A percentile compares a stretch with the other conserved stretches of the same genome.
Conservation (phyloP, 75 land plant genomes). For the Sequoiadendron giganteum region DNA sequence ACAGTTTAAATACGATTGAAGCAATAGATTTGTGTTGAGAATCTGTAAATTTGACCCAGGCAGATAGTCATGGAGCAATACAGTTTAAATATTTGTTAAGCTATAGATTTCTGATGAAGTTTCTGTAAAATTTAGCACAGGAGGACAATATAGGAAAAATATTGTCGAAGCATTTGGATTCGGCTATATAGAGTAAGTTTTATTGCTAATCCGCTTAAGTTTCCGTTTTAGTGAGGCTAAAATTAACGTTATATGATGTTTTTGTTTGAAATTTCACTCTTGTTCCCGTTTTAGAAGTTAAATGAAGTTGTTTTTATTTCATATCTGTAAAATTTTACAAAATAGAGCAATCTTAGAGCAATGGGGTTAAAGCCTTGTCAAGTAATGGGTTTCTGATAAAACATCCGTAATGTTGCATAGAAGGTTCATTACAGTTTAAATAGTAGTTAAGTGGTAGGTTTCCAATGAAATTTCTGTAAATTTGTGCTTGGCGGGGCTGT, state of each 20-base stretch:
- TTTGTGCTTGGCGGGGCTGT: background rate
- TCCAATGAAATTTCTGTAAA: background rate
- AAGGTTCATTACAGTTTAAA: background rate
- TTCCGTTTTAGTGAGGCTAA: background rate
- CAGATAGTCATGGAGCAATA: background rate
- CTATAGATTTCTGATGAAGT: background rate
- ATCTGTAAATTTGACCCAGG: background rate
- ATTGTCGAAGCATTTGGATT: background rate
- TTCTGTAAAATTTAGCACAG: background rate
- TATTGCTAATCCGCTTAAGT: background rate
- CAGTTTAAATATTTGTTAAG: background rate
- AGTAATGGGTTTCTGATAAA: background rate
- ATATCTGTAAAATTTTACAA: too few species aligned
- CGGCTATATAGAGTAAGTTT: background rate
- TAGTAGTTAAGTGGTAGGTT: background rate
- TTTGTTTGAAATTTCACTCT: background rate
- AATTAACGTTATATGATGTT: background rate
- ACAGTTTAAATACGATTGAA: background rate
- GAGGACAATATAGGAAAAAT: background rate
- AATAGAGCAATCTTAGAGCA: background rate
- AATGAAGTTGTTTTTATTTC: background rate
- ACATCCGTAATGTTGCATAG: background rate
- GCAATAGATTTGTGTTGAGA: background rate
- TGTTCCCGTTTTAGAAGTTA: background rate
- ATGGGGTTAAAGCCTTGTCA: background rate